Percentiles rank a stretch among this genome's conserved stretches.
Evolutionary conservation across 23 red algal genomes (phyloP).

Genomic region (Chondrus crispus): DNA sequence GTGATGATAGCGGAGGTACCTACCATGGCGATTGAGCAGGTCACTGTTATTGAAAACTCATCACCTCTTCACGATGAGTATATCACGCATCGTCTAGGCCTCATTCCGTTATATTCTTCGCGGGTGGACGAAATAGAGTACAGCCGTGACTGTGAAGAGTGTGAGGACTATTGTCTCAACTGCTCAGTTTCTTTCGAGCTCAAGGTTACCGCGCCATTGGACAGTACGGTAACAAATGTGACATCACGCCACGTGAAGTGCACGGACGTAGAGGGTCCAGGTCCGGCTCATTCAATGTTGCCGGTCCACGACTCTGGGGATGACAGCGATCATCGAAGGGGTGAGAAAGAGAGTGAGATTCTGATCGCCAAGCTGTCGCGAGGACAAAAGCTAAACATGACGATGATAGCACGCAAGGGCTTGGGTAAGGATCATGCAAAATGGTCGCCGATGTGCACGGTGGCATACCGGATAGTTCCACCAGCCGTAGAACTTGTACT

Average conservation of each 20-base stretch:
- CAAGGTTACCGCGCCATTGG: not conserved
- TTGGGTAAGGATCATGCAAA: conserved; percentile 98
- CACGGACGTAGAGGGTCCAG: not conserved
- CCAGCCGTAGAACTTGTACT: conserved; percentile 66
- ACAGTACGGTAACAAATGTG: not conserved
- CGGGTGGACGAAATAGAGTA: conserved; percentile 55
- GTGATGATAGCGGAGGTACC: conserved; percentile 95
- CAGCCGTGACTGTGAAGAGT: conserved; percentile 72
- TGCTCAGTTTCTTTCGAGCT: conserved; percentile 73
- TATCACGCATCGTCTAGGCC: conserved; percentile 86
- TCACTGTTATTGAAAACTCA: conserved; percentile 85
- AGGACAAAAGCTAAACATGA: conserved; percentile 73
- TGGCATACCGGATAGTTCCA: conserved; percentile 72
- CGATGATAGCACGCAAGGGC: conserved; percentile 82
- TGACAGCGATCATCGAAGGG: not conserved
- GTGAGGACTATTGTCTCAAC: conserved; percentile 70
- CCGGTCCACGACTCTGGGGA: conserved; percentile 80
- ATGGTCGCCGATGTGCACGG: conserved; percentile 89
- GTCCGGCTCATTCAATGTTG: conserved; percentile 27
- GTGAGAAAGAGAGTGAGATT: conserved; percentile 35
- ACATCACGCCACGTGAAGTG: conserved; percentile 18
- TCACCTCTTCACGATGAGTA: conserved; percentile 86
- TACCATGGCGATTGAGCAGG: conserved; percentile 94
- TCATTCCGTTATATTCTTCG: conserved; percentile 75
- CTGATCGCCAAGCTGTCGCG: conserved; percentile 70